Base-by-base conservation (phyloP, 2,329 filamentous ascomycete genomes). In the Botrytis aclada region DNA sequence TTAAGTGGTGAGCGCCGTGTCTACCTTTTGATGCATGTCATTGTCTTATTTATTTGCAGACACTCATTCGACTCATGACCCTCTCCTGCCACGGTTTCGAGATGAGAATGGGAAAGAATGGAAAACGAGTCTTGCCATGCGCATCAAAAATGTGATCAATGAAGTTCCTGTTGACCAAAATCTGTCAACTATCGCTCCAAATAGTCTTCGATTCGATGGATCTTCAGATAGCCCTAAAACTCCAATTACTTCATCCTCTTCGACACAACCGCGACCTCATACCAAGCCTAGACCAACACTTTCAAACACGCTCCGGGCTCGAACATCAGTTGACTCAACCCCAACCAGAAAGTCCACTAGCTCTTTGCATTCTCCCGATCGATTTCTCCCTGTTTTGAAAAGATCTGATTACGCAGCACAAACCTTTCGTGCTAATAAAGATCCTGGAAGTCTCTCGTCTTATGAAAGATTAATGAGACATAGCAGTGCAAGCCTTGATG, bases 371-470 rank as follows among this genome's bases (percentile, higher is more conserved):
- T 74, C 83, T 18, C 85, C 85, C 34, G 89, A 92, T 80, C 85
- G 90, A 41, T 92, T 90, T 78, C 85, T 91, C 62, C 84, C 87
- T 45, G 78, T 78, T 70, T 83, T 86, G 65, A 82, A 83, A 66
- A 64, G 80, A 81, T 8, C 81, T 82, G 34, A 77, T 22, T 54
- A 81, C 51, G 81, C 84, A 25, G 81, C 84, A 37, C 83, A 86
- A 71, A 85, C 83, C 64, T 89, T 87, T 76, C 85, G 84, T 73
- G 76, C 88, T 43, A 86, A 84, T 75, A 89, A 86, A 77, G 80
- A 83, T 64, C 81, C 83, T 29, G 78, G 82, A 47, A 82, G 83
- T 43, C 80, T 88, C 25, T 83, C 84, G 20, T 77, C 81, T 25
- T 81, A 83, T 69, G 86, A 89, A 74, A 85, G 81, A 71, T 75